Evolutionary conservation across 495 filamentous ascomycete genomes (phyloP).

Genomic region (Trichoderma parareesei): DNA sequence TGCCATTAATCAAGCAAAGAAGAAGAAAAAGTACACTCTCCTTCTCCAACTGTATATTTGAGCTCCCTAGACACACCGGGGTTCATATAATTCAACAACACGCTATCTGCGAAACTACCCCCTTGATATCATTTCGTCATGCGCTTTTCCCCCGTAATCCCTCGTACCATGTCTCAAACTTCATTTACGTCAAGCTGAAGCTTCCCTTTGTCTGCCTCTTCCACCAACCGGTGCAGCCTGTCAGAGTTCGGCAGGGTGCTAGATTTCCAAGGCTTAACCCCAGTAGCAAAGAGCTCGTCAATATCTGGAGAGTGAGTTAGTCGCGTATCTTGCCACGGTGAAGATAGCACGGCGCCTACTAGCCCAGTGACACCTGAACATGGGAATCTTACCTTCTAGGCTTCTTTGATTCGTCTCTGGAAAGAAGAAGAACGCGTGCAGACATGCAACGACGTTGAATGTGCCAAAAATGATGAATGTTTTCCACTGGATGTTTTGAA

Average conservation of each 20-base stretch:
- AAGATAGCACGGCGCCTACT: not conserved
- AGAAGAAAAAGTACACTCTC: too few species aligned
- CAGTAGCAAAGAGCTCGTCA: conserved; percentile 8
- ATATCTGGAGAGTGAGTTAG: conserved; percentile 3
- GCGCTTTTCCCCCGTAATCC: too few species aligned
- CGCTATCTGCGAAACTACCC: too few species aligned
- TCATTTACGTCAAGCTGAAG: not conserved
- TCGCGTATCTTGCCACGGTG: too few species aligned
- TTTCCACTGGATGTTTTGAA: conserved; percentile 42
- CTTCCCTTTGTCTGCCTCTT: conserved; percentile 3
- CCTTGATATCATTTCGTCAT: too few species aligned
- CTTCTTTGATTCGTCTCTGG: conserved; percentile 3
- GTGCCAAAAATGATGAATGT: conserved; percentile 41
- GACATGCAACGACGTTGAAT: conserved; percentile 45
- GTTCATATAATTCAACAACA: too few species aligned
- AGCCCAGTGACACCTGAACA: not conserved
- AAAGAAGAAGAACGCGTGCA: conserved; percentile 49
- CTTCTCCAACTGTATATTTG: too few species aligned
- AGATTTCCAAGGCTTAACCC: conserved; percentile 11
- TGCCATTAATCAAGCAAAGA: too few species aligned
- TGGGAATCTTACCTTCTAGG: conserved; percentile 13
- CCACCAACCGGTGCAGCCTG: not conserved
- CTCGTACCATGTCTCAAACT: not conserved
- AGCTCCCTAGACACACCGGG: too few species aligned
- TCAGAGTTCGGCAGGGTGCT: not conserved